phyloP scores from a whole-genome alignment of 371 early-diverging fungal species.

The Mucor lusitanicus region DNA sequence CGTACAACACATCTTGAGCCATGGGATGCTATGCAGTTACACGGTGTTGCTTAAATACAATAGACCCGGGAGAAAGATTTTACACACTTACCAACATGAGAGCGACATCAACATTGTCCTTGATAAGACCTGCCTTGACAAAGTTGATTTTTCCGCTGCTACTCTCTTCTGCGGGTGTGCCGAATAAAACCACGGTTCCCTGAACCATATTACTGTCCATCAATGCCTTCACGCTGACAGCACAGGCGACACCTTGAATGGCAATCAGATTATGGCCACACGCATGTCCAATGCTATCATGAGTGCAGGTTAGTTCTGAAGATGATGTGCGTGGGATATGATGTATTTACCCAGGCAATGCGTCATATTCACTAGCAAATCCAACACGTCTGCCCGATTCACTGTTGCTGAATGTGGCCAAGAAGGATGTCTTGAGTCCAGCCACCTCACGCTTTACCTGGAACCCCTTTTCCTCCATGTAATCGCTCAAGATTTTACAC shows the following conservation, averaged over 20 bases:
- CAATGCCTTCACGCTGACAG: constrained; percentile 58
- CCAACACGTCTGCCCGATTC: constrained; percentile 44
- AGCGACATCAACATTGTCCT: constrained; percentile 59
- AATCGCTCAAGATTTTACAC: constrained; percentile 51
- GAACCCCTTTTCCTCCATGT: constrained; percentile 50
- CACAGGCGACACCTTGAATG: constrained; percentile 68
- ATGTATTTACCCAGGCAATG: constrained; percentile 53
- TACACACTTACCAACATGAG: constrained; percentile 61
- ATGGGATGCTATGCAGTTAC: not conserved
- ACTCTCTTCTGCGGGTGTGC: constrained; percentile 82
- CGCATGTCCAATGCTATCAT: constrained; percentile 56
- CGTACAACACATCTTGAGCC: not conserved
- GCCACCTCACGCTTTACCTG: constrained; percentile 53
- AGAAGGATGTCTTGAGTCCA: constrained; percentile 65
- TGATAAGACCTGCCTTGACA: constrained; percentile 62
- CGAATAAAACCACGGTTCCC: constrained; percentile 71
- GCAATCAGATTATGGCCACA: constrained; percentile 76
- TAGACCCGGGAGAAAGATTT: not conserved
- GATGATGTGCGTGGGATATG: not conserved
- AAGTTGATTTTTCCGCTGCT: constrained; percentile 73
- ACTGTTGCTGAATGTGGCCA: constrained; percentile 57
- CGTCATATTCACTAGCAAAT: constrained; percentile 70
- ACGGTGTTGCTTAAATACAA: not conserved
- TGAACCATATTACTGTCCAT: constrained; percentile 52
- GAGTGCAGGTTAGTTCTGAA: not conserved